Base-by-base conservation (phyloP, 2,329 filamentous ascomycete genomes). In the Chrysoporthe cubensis region DNA sequence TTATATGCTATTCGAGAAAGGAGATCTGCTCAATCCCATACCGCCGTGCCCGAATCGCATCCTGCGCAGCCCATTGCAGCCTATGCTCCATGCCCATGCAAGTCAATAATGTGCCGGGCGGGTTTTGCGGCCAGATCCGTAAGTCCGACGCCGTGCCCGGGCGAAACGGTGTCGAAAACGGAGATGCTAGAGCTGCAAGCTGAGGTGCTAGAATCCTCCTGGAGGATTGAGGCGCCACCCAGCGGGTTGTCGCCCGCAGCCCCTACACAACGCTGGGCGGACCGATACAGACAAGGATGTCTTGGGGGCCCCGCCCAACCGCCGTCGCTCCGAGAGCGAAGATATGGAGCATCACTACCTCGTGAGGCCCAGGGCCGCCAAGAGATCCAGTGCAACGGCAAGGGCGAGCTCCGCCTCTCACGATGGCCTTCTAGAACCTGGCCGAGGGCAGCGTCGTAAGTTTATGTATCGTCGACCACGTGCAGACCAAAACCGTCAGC, bases 131-230 rank as follows among this genome's bases (percentile, higher is more conserved):
- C 16, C 18, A 57, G 34, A n/a, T 57, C 54, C 54, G 34, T 57
- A 57, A 57, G 14, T 57, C 34, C 54, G 54, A 57, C 34, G 11
- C 54, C 54, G 54, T 21, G 14, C 32, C 54, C 54, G 34, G 5
- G 16, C 40, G 32, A 57, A 57, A 57, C 54, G 54, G 54, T n/a
- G 7, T 2, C 54, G 6, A 40, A 57, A 57, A 57, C 54, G 54
- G 54, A 46, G 44, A 16, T n/a, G 11, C 14, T n/a, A 14, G 14
- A 18, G 14, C 44, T 16, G 44, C 4, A 46, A 46, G 18, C 18
- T 14, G 44, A 14, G 26, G 26, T 26, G 26, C 26, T 26, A 26
- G 26, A 26, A 26, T 26, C 26, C 26, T 26, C 26, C 26, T 26
- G 26, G 26, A 26, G 26, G 26, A 26, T 26, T 26, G 26, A 26